These are phyloP conservation scores for Creolimax fragrantissima DNA, from an alignment of 78 protist genomes.

Conservation along the genomic window DNA sequence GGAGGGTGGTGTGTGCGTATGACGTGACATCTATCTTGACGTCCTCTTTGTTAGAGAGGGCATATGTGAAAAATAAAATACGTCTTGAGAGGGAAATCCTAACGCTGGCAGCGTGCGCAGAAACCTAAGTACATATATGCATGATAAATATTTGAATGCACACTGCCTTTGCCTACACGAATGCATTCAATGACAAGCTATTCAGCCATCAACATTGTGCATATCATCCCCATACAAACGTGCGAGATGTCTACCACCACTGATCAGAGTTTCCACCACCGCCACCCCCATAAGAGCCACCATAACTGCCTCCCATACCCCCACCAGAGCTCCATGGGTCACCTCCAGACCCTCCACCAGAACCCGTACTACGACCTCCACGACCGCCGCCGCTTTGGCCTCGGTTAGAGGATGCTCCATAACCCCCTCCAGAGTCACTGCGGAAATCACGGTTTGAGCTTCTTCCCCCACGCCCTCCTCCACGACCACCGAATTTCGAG, in stretches of 20 bases:
- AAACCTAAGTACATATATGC: too few relatives aligned
- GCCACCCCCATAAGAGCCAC: background rate
- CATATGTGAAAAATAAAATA: too few relatives aligned
- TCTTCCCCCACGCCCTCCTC: conserved; percentile 21
- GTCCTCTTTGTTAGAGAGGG: too few relatives aligned
- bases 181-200: too few relatives aligned
- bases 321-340: background rate
- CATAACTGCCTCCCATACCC: background rate
- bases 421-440: conserved; percentile 14
- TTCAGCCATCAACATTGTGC: too few relatives aligned
- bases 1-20: too few relatives aligned
- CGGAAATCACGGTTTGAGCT: background rate
- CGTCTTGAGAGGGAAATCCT: too few relatives aligned
- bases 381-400: background rate
- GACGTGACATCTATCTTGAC: too few relatives aligned
- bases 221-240: too few relatives aligned
- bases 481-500: conserved; percentile 20
- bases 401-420: background rate
- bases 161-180: too few relatives aligned
- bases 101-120: too few relatives aligned
- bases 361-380: background rate
- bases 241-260: conserved; percentile 20
- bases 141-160: too few relatives aligned
- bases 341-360: background rate
- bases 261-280: background rate